These are phyloP conservation scores for Umbelopsis vinacea DNA, from an alignment of 192 early-diverging fungal species.

Conservation along the genomic window DNA sequence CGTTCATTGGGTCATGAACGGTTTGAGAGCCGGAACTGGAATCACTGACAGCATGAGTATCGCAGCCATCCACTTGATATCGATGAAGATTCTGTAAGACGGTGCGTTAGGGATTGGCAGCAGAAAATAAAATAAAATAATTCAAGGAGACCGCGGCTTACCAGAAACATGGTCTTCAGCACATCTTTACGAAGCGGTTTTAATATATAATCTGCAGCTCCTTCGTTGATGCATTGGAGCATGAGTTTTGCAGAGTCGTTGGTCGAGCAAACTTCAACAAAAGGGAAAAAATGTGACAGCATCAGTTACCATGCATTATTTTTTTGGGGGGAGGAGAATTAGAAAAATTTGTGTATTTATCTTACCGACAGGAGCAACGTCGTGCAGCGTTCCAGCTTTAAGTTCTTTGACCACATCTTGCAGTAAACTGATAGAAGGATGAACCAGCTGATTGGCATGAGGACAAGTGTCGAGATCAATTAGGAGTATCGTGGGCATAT, in stretches of 20 bases:
- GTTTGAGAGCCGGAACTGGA: constrained; percentile 18
- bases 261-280: constrained; percentile 41
- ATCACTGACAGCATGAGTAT: constrained; percentile 7
- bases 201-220: constrained; percentile 58
- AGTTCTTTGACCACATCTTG: constrained; percentile 16
- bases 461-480: constrained; percentile 19
- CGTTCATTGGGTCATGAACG: constrained; percentile 1
- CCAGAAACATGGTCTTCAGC: constrained; percentile 58
- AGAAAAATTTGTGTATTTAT: no score
- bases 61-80: constrained; percentile 14
- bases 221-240: constrained; percentile 51
- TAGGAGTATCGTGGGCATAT: constrained; percentile 11
- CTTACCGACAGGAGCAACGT: constrained; percentile 15
- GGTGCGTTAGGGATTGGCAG: not conserved
- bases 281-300: constrained; percentile 21
- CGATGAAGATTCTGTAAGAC: constrained; percentile 11
- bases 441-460: constrained; percentile 10
- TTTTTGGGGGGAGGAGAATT: not conserved
- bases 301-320: not conserved
- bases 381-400: constrained; percentile 3
- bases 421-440: constrained; percentile 13
- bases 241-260: constrained; percentile 47
- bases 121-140: not conserved
- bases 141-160: constrained; percentile 35
- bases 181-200: constrained; percentile 56